Evolutionary conservation across 371 early-diverging fungal genomes (phyloP).

Genomic region (Apophysomyces elegans): DNA sequence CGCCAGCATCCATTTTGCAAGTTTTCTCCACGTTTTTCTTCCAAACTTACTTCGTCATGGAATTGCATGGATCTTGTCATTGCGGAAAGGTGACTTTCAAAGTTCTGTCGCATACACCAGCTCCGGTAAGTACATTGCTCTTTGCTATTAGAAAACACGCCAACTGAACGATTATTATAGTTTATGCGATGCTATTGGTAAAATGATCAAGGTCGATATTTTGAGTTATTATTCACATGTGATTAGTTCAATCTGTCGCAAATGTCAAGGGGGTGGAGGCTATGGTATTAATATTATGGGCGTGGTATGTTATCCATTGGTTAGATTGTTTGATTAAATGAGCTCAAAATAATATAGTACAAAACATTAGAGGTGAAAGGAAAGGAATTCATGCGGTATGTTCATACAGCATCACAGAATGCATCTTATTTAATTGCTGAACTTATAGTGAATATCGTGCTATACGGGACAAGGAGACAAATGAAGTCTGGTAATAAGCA

Average conservation of each 20-base stretch:
- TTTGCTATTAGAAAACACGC: background rate
- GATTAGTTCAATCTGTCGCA: conserved; percentile 54
- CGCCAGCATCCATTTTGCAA: no score
- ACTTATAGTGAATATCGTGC: conserved; percentile 39
- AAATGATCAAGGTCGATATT: background rate
- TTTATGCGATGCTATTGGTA: conserved; percentile 57
- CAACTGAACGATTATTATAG: conserved; percentile 13
- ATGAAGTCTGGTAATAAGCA: conserved; percentile 39
- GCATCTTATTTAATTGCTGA: background rate
- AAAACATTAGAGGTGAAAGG: conserved; percentile 40
- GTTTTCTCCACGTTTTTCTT: no score
- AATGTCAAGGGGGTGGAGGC: conserved; percentile 54
- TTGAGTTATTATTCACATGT: background rate
- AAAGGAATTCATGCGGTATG: conserved; percentile 38
- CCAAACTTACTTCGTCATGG: conserved; percentile 30
- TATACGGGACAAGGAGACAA: conserved; percentile 34
- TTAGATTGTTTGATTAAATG: background rate
- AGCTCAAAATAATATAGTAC: conserved; percentile 20
- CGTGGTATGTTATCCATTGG: conserved; percentile 21
- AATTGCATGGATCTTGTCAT: conserved; percentile 56
- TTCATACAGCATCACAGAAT: conserved; percentile 1
- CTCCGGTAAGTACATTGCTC: conserved; percentile 34
- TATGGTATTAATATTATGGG: conserved; percentile 53
- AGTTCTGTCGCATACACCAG: conserved; percentile 40
- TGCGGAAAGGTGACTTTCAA: conserved; percentile 49